Conservation (phyloP, 306 rosid species). For the Astragalus membranaceus region DNA sequence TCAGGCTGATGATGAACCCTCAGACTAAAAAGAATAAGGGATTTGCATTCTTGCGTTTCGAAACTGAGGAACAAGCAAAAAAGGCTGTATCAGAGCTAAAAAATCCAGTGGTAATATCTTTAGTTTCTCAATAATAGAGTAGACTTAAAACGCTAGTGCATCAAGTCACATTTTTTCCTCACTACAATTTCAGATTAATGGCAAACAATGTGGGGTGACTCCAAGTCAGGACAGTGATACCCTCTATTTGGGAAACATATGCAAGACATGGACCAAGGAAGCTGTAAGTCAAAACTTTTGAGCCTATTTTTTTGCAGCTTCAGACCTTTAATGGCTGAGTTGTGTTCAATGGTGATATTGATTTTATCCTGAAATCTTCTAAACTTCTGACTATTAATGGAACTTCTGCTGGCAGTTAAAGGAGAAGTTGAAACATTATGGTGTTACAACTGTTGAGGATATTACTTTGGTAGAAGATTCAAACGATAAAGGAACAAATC, state of each 20-base stretch:
- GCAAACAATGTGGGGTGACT: slow-evolving; percentile 92
- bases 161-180: slow-evolving; percentile 28
- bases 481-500: slow-evolving; percentile 81
- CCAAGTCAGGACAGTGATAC: slow-evolving; percentile 99
- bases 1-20: slow-evolving; percentile 93
- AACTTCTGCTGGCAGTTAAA: slow-evolving; percentile 62
- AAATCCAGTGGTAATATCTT: slow-evolving; percentile 80
- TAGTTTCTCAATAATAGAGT: slow-evolving; percentile 24
- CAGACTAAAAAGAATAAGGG: slow-evolving; percentile 95
- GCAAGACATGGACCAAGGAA: slow-evolving; percentile 94
- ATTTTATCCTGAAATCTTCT: slow-evolving; percentile 20
- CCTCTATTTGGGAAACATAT: slow-evolving; percentile 89
- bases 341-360: slow-evolving; percentile 2
- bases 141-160: slow-evolving; percentile 13
- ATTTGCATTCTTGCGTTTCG: slow-evolving; percentile 93
- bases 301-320: slow-evolving; percentile 15
- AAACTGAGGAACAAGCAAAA: slow-evolving; percentile 82
- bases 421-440: slow-evolving; percentile 89
- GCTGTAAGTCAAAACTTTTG: slow-evolving; percentile 65
- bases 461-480: slow-evolving; percentile 85
- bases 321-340: slow-evolving; percentile 1
- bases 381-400: slow-evolving; percentile 27
- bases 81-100: slow-evolving; percentile 75
- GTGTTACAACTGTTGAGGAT: slow-evolving; percentile 91
- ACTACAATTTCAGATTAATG: slow-evolving; percentile 80